Evolutionary conservation across 345 rosid genomes (phyloP).

Genomic region (Eucalyptus microcorys): DNA sequence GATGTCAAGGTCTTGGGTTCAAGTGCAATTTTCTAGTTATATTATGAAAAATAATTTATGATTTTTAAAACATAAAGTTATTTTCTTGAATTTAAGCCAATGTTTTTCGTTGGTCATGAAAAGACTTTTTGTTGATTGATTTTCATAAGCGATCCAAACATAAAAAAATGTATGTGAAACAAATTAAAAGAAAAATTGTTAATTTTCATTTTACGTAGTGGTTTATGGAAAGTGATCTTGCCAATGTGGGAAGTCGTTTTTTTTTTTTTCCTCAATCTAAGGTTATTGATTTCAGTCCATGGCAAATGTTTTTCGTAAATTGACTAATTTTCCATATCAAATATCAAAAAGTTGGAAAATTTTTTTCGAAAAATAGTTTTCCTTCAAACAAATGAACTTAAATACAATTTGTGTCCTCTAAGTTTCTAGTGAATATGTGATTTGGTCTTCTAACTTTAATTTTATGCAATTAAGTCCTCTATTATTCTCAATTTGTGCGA

Average conservation of each 20-base stretch:
- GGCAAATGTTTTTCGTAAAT: background rate
- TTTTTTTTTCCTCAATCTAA: background rate
- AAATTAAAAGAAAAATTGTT: background rate
- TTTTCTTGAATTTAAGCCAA: background rate
- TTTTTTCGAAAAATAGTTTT: background rate
- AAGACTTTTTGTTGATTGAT: background rate
- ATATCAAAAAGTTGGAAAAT: background rate
- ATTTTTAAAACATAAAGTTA: background rate
- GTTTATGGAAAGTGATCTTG: background rate
- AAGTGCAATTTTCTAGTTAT: background rate
- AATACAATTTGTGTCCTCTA: background rate
- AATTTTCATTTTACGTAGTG: background rate
- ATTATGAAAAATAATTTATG: fast-evolving
- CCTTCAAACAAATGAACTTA: background rate
- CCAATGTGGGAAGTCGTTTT: fast-evolving
- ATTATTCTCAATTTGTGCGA: background rate
- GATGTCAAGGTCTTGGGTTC: background rate
- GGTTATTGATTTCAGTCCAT: background rate
- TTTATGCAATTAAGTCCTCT: background rate
- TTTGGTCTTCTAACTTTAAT: background rate
- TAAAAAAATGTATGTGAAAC: background rate
- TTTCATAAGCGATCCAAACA: background rate
- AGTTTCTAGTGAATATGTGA: background rate
- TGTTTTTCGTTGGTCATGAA: background rate
- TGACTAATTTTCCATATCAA: background rate